Percentiles rank a stretch among this genome's conserved stretches.
These are phyloP conservation scores for Paracoccidioides lutzii DNA, from an alignment of 2,329 filamentous ascomycete genomes.

Conservation along the genomic window DNA sequence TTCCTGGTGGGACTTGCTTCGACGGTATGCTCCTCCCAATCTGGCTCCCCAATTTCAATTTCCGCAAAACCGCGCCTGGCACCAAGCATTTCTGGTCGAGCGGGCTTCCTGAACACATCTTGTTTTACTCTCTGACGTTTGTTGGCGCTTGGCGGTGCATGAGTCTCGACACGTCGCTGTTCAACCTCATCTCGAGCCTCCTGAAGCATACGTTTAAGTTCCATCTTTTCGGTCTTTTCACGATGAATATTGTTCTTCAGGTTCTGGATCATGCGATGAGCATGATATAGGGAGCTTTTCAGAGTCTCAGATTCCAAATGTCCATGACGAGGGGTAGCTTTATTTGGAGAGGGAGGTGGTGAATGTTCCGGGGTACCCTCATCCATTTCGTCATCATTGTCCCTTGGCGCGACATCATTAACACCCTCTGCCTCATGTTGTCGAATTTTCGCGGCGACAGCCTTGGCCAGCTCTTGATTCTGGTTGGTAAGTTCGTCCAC, in stretches of 20 bases:
- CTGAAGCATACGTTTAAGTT: constrained; percentile 87
- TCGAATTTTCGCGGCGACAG: constrained; percentile 61
- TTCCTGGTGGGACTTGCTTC: constrained; percentile 44
- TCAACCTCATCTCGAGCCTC: constrained; percentile 89
- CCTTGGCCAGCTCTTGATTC: constrained; percentile 81
- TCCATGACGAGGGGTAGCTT: constrained; percentile 79
- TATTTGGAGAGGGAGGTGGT: constrained; percentile 78
- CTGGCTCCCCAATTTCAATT: constrained; percentile 63
- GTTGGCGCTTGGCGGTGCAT: constrained; percentile 26
- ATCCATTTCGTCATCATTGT: constrained; percentile 52
- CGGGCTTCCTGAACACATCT: constrained; percentile 64
- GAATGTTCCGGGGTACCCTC: constrained; percentile 75
- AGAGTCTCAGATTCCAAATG: constrained; percentile 92
- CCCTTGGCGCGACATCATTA: constrained; percentile 48
- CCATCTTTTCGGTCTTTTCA: constrained; percentile 96
- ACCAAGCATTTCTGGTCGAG: constrained; percentile 60
- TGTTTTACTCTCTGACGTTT: constrained; percentile 51
- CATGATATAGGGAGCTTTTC: constrained; percentile 85
- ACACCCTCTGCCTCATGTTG: constrained; percentile 50
- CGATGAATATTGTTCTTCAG: constrained; percentile 89
- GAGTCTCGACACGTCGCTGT: constrained; percentile 43
- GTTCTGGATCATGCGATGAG: constrained; percentile 92
- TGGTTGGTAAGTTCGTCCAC: constrained; percentile 78
- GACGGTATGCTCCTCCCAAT: constrained; percentile 75
- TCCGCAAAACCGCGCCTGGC: constrained; percentile 65